Evolutionary conservation across 2,329 filamentous ascomycete genomes (phyloP).

Genomic region (Colletotrichum ledebouriae): DNA sequence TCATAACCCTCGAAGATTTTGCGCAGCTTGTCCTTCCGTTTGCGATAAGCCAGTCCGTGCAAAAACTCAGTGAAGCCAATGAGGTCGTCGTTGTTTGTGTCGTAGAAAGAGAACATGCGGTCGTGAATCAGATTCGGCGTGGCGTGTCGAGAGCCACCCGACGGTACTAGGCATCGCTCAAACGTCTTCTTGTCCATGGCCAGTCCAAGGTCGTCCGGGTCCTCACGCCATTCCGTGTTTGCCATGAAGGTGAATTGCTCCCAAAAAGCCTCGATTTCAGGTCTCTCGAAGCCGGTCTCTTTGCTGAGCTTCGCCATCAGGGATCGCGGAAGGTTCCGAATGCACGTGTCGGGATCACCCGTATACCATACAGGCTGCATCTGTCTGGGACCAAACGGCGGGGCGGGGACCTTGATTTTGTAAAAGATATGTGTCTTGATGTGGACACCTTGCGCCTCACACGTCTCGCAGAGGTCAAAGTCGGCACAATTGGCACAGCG

Average conservation of each 20-base stretch:
- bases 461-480: slow-evolving; percentile 94
- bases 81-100: slow-evolving; percentile 87
- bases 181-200: slow-evolving; percentile 96
- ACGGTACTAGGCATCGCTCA: slow-evolving; percentile 88
- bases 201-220: slow-evolving; percentile 81
- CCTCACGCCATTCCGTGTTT: slow-evolving; percentile 84
- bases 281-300: slow-evolving; percentile 84
- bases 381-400: slow-evolving; percentile 84
- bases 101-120: slow-evolving; percentile 96
- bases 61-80: slow-evolving; percentile 96
- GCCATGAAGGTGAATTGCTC: slow-evolving; percentile 97
- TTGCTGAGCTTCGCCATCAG: slow-evolving; percentile 77
- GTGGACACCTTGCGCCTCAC: slow-evolving; percentile 83
- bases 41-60: slow-evolving; percentile 80
- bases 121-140: slow-evolving; percentile 93
- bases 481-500: slow-evolving; percentile 96
- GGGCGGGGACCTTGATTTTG: slow-evolving; percentile 92
- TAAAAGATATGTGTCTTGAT: slow-evolving; percentile 96
- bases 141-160: slow-evolving; percentile 82
- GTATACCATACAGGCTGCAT: slow-evolving; percentile 89
- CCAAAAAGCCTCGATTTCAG: slow-evolving; percentile 93
- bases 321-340: slow-evolving; percentile 74
- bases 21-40: slow-evolving; percentile 76
- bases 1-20: slow-evolving; percentile 92
- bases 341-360: slow-evolving; percentile 82